Conservation (phyloP, 495 filamentous ascomycete species). For the Monascus purpureus region DNA sequence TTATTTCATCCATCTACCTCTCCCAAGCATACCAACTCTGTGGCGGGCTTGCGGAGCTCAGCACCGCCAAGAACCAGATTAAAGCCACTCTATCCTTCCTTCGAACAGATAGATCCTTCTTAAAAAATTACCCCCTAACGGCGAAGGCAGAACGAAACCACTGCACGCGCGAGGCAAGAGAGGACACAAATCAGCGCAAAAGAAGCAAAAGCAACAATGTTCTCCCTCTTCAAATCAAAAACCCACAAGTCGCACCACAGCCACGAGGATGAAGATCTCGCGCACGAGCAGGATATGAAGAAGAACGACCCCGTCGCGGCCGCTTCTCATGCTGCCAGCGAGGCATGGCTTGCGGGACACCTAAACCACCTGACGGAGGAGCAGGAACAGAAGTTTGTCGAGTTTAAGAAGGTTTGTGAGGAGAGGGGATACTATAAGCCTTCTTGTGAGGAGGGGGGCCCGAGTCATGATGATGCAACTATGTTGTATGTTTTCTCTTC, state of each 20-base stretch:
- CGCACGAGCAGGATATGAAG: conserved; percentile 7
- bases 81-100: too few species aligned
- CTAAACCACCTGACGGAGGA: conserved; percentile 55
- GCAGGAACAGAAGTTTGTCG: conserved; percentile 47
- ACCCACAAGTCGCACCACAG: conserved; percentile 7
- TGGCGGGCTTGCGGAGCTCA: too few species aligned
- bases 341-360: conserved; percentile 45
- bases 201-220: not conserved
- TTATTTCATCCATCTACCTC: too few species aligned
- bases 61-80: too few species aligned
- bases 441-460: conserved; percentile 20
- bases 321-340: conserved; percentile 26
- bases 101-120: too few species aligned
- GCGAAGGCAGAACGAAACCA: too few species aligned
- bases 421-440: conserved; percentile 53
- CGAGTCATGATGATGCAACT: conserved; percentile 70
- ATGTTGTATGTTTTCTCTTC: conserved; percentile 46
- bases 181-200: too few species aligned
- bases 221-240: not conserved
- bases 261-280: conserved; percentile 10
- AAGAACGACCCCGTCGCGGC: conserved; percentile 30
- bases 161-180: too few species aligned
- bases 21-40: too few species aligned
- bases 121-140: too few species aligned
- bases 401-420: conserved; percentile 53